These are phyloP conservation scores for Cokeromyces recurvatus DNA, from an alignment of 371 early-diverging fungal genomes.

Conservation along the genomic window DNA sequence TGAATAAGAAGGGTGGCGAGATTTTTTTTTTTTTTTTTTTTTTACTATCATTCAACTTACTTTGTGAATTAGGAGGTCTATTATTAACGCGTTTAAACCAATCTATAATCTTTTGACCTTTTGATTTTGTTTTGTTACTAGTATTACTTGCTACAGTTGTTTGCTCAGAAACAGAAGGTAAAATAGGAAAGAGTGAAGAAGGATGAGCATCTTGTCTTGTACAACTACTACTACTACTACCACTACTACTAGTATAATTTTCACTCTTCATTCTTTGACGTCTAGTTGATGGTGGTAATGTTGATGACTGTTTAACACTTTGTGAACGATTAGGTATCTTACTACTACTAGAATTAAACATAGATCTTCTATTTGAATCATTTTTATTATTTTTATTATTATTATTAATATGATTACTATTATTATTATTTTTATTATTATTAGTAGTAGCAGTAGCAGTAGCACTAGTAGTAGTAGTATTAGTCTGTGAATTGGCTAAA, in stretches of 20 bases:
- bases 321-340: conserved; percentile 27
- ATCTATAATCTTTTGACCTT: conserved; percentile 61
- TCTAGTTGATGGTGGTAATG: neutral
- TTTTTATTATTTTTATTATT: too few species aligned
- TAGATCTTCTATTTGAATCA: neutral
- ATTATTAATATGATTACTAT: too few species aligned
- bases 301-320: conserved; percentile 6
- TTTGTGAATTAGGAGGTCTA: conserved; percentile 23
- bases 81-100: conserved; percentile 69
- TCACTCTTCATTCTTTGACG: conserved; percentile 17
- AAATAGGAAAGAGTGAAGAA: conserved; percentile 2
- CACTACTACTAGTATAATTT: neutral
- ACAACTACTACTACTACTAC: neutral
- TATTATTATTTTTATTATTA: too few species aligned
- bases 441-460: too few species aligned
- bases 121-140: conserved; percentile 20
- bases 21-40: too few species aligned
- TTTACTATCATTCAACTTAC: too few species aligned
- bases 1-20: too few species aligned
- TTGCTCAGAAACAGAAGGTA: conserved; percentile 30
- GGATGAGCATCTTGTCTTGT: conserved; percentile 1
- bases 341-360: conserved; percentile 8
- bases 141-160: neutral
- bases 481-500: too few species aligned
- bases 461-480: too few species aligned